Conservation (phyloP, 495 filamentous ascomycete species). For the Lasiosphaeria miniovina region DNA sequence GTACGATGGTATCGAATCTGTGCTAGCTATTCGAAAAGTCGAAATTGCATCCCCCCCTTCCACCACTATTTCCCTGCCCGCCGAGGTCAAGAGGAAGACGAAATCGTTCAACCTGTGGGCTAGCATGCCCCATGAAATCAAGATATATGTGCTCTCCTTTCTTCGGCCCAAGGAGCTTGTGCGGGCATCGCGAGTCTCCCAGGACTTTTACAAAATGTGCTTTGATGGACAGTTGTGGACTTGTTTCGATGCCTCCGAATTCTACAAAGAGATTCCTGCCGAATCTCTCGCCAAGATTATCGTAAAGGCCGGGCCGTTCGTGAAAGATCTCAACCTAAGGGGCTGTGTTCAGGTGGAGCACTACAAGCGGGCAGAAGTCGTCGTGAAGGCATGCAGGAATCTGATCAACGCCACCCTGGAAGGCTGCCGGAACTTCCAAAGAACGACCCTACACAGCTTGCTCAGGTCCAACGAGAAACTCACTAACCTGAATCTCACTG, state of each 20-base stretch:
- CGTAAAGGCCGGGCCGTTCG: constrained; percentile 78
- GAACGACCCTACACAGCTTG: constrained; percentile 72
- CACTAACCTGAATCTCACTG: constrained; percentile 79
- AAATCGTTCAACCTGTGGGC: constrained; percentile 70
- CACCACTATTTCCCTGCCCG: constrained; percentile 59
- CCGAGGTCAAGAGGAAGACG: constrained; percentile 53
- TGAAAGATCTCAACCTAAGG: constrained; percentile 77
- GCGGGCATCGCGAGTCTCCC: constrained; percentile 74
- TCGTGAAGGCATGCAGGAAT: constrained; percentile 80
- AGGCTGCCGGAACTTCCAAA: constrained; percentile 79
- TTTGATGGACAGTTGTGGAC: constrained; percentile 95
- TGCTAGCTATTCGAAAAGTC: constrained; percentile 34
- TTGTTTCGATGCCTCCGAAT: constrained; percentile 76
- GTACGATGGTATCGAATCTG: constrained; percentile 35
- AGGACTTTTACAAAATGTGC: constrained; percentile 77
- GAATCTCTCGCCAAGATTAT: constrained; percentile 83
- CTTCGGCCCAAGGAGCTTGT: constrained; percentile 80
- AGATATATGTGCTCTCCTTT: constrained; percentile 71
- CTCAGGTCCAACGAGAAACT: constrained; percentile 73
- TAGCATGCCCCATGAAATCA: constrained; percentile 78
- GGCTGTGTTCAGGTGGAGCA: constrained; percentile 67
- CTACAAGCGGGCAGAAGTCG: constrained; percentile 68
- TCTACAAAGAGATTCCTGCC: constrained; percentile 82
- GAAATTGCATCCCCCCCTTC: constrained; percentile 30
- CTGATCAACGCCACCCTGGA: constrained; percentile 83